Conservation (phyloP, 73 alveolate genomes). For the Breviolum minutum region DNA sequence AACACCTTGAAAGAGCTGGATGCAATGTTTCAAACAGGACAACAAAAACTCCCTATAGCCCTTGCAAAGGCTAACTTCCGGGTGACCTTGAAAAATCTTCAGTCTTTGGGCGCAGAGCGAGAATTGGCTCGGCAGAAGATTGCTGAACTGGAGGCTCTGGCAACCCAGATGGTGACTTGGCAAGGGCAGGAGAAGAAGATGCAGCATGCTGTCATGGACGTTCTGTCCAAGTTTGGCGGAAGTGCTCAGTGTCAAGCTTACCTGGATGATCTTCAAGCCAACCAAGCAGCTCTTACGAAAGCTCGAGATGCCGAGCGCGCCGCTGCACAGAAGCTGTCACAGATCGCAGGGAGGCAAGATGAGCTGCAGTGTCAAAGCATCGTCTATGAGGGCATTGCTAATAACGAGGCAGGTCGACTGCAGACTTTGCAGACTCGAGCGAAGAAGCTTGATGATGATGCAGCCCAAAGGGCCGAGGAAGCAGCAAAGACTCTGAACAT, state of each 20-base stretch:
- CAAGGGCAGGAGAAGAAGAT: constrained; percentile 44
- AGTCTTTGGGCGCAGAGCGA: neutral
- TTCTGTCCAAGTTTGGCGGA: neutral
- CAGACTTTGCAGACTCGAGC: constrained; percentile 36
- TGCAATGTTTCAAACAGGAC: constrained; percentile 26
- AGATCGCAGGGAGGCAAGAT: neutral
- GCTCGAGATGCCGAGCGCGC: neutral
- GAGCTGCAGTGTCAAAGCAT: constrained; percentile 20
- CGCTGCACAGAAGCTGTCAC: neutral
- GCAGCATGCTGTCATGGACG: constrained; percentile 50
- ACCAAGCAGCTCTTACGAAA: neutral
- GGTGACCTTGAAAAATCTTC: neutral
- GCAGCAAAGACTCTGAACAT: constrained; percentile 33
- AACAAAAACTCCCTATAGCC: neutral
- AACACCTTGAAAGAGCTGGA: constrained; percentile 36
- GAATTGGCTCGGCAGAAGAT: neutral
- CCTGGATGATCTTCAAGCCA: neutral
- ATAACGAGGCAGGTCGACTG: neutral
- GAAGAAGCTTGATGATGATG: neutral
- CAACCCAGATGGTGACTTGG: constrained; percentile 38
- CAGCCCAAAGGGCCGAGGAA: neutral
- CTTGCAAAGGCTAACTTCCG: constrained; percentile 12
- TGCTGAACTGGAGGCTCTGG: neutral
- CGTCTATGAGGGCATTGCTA: constrained; percentile 46
- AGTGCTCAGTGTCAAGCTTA: constrained; percentile 2